Base-by-base conservation (phyloP, 345 rosid species). In the Microcos paniculata region DNA sequence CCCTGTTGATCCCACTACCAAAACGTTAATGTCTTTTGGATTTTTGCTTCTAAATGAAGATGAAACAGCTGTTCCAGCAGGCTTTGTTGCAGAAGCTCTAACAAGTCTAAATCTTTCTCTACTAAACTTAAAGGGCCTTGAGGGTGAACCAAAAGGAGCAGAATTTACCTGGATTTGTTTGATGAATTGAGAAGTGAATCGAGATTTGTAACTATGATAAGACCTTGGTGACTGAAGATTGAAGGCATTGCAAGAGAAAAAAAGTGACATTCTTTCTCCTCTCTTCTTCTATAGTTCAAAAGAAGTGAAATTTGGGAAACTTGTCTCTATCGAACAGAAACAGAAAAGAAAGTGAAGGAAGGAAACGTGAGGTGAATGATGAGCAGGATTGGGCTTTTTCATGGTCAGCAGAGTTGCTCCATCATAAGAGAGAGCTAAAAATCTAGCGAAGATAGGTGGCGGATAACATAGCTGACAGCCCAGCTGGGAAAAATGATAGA, bases 1-100 rank as follows among this genome's bases (percentile, higher is more conserved):
- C 49, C 98, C 99, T 45, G 99, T 95, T 18, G 98, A 92, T 78
- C 98, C 98, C 82, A 87, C 93, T 6, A 91, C 92, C 70, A 93
- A 70, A 58, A 95, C 73, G 78, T 95, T 95, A 52, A 93, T 78
- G 56, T 91, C 97, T 33, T 81, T 72, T 0, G 93, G 86, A 71
- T 31, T 78, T 76, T 88, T 95, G 87, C 48, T 82, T 80, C 97
- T 87, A 64, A 93, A 93, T 10, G 89, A 80, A 78, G 88, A 71
- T 26, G 80, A 69, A 24, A 79, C 62, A 24, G 75, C 62, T 1
- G 76, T 43, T 45, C 85, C 87, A 74, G 67, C 77, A 67, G 64
- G 77, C 6, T 70, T 70, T 6, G 86, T 73, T 16, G 87, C 78
- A 53, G 85, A 84, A 79, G 90, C 90, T 16, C 77, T 74, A 78